Evolutionary conservation across 257 asterid species (phyloP).

Genomic region (Rehmannia glutinosa): DNA sequence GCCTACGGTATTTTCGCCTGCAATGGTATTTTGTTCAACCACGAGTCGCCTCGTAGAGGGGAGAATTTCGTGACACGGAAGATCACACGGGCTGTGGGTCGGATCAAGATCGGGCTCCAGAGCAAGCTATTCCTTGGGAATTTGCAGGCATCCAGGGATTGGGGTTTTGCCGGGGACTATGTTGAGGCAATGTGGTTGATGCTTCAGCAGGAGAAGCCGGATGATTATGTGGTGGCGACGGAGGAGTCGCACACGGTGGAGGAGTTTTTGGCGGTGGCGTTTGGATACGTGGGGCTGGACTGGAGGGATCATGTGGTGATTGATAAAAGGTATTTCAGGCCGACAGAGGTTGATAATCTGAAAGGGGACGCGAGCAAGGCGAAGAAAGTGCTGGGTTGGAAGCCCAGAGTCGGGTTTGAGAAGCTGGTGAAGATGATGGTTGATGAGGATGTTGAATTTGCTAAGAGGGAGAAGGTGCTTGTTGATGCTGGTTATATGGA

Average conservation of each 20-base stretch:
- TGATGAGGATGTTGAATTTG: conserved; percentile 90
- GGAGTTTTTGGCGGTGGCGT: conserved; percentile 73
- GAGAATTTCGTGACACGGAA: conserved; percentile 97
- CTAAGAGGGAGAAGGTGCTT: conserved; percentile 93
- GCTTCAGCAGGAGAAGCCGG: conserved; percentile 96
- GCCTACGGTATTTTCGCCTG: conserved; percentile 89
- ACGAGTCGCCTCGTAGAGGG: conserved; percentile 88
- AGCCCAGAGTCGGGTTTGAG: conserved; percentile 82
- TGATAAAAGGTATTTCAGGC: conserved; percentile 83
- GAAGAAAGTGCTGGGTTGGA: conserved; percentile 77
- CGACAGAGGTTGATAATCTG: conserved; percentile 87
- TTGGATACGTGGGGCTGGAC: conserved; percentile 73
- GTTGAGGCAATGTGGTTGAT: conserved; percentile 99
- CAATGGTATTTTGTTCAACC: conserved; percentile 91
- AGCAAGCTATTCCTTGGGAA: conserved; percentile 88
- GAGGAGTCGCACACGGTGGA: conserved; percentile 96
- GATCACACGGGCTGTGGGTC: conserved; percentile 91
- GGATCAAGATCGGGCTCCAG: conserved; percentile 90
- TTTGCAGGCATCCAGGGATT: conserved; percentile 82
- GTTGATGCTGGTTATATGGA: conserved; percentile 96
- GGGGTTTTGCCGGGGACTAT: conserved; percentile 97
- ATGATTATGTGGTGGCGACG: conserved; percentile 95
- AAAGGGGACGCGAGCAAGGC: conserved; percentile 88
- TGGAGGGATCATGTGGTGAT: conserved; percentile 94
- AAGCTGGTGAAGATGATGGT: conserved; percentile 98